phyloP scores from a whole-genome alignment of 2,329 filamentous ascomycete species.

The Ciborinia camelliae region DNA sequence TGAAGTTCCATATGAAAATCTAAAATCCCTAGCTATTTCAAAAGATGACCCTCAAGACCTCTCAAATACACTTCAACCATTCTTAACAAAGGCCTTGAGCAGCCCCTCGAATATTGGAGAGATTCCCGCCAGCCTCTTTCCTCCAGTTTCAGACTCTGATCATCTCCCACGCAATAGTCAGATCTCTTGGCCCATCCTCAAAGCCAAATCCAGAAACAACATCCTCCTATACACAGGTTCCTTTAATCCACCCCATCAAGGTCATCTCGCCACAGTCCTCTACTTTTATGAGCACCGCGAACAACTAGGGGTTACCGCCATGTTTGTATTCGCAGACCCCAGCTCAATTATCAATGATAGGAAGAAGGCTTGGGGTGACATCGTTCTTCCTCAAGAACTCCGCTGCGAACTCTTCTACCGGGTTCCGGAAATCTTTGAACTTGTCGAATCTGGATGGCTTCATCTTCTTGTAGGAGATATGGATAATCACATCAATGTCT shows the following conservation, averaged over 20 bases:
- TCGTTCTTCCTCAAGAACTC: neutral
- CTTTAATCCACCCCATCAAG: constrained; percentile 5
- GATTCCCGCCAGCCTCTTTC: neutral
- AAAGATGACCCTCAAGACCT: neutral
- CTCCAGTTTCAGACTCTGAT: too few relatives aligned
- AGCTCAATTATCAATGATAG: neutral
- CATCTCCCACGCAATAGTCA: too few relatives aligned
- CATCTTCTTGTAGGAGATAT: neutral
- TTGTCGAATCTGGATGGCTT: neutral
- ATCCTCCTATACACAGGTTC: neutral
- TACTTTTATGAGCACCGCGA: neutral
- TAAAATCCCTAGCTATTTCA: too few relatives aligned
- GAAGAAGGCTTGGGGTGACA: neutral
- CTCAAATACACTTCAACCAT: neutral
- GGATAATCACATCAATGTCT: neutral
- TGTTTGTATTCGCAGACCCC: neutral
- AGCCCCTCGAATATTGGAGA: neutral
- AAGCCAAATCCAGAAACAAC: neutral
- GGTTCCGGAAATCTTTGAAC: neutral
- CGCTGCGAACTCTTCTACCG: constrained; percentile 6
- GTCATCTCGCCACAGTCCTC: neutral
- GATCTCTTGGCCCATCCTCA: neutral
- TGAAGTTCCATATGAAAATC: neutral
- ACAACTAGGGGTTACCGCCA: neutral
- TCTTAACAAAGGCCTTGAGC: neutral